Evolutionary conservation across 371 early-diverging fungal genomes (phyloP).

Genomic region (Rhizopus arrhizus): DNA sequence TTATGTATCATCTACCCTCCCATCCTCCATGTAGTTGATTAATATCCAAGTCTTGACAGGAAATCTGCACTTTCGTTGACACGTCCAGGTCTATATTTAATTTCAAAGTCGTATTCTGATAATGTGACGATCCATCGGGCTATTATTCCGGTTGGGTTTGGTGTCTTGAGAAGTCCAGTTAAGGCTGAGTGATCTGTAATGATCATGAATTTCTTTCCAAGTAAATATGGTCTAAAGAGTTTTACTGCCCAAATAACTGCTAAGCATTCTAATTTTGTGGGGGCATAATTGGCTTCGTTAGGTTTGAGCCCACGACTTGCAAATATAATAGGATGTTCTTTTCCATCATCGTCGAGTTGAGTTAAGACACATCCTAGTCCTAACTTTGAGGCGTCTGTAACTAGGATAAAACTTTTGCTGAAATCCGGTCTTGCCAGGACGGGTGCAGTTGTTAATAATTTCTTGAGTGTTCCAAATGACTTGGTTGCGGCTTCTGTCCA

Average conservation of each 20-base stretch:
- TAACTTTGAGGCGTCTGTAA: constrained; percentile 9
- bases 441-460: constrained; percentile 5
- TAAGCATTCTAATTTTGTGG: constrained; percentile 34
- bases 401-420: constrained; percentile 8
- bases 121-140: constrained; percentile 2
- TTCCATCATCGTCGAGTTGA: background rate
- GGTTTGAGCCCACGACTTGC: constrained; percentile 2
- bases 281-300: constrained; percentile 7
- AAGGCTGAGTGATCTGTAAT: constrained; percentile 4
- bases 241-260: constrained; percentile 37
- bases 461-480: constrained; percentile 28
- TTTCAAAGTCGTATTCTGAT: background rate
- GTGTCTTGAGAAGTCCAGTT: background rate
- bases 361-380: constrained; percentile 2
- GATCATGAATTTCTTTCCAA: background rate
- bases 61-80: constrained; percentile 1
- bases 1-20: background rate
- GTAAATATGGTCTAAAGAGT: constrained; percentile 17
- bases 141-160: background rate
- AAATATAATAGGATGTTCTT: constrained; percentile 11
- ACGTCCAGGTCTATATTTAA: constrained; percentile 3
- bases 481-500: constrained; percentile 29
- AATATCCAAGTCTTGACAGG: constrained; percentile 1
- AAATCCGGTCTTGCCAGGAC: background rate
- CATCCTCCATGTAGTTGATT: background rate